These are phyloP conservation scores for Paralagenidium karlingii DNA, from an alignment of 352 stramenopile species.

Conservation along the genomic window DNA sequence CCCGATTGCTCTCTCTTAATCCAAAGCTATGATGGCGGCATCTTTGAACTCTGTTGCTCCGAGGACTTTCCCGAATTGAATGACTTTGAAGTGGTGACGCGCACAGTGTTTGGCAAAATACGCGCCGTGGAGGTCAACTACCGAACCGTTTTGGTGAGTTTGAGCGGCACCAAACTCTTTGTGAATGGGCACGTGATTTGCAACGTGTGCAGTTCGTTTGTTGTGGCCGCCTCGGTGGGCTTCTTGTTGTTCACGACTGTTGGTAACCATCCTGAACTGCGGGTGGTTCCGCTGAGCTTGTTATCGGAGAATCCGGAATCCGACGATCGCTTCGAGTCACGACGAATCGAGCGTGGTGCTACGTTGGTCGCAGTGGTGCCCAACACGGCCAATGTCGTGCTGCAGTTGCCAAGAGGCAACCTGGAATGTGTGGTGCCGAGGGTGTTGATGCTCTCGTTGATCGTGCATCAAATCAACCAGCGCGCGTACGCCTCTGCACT, in stretches of 20 bases:
- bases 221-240: conserved; percentile 18
- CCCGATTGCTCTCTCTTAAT: no score
- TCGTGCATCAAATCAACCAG: conserved; percentile 21
- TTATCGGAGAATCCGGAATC: no score
- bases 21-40: no score
- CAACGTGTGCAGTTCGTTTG: conserved; percentile 36
- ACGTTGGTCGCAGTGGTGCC: conserved; percentile 39
- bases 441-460: conserved; percentile 39
- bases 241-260: conserved; percentile 56
- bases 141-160: no score
- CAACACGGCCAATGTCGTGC: conserved; percentile 36
- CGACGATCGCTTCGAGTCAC: no score
- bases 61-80: no score
- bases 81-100: no score
- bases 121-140: no score
- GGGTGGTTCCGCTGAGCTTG: conserved; percentile 34
- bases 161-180: no score
- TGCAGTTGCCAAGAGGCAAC: conserved; percentile 71
- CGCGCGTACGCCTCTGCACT: conserved; percentile 30
- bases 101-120: no score
- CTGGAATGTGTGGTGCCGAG: conserved; percentile 51
- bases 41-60: no score
- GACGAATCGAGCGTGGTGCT: conserved; percentile 49
- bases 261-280: conserved; percentile 34
- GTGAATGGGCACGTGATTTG: neutral